These are phyloP conservation scores for Hortaea werneckii DNA, from an alignment of 2,329 filamentous ascomycete species.

Conservation along the genomic window DNA sequence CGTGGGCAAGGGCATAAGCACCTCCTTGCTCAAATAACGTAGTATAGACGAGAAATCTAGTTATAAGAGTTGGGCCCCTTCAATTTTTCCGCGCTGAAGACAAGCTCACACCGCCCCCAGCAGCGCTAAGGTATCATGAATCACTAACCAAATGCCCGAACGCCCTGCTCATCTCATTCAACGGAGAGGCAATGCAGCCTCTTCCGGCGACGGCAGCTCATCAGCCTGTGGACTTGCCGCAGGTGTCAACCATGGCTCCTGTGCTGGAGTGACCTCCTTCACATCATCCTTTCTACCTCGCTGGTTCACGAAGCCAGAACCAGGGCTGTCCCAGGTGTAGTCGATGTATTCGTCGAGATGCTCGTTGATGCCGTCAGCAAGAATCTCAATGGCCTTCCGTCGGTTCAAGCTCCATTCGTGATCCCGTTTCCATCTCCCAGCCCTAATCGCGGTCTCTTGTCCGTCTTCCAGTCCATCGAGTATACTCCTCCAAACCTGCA, in stretches of 20 bases:
- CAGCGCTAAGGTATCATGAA: conserved; percentile 1
- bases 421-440: conserved; percentile 40
- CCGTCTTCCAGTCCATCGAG: conserved; percentile 42
- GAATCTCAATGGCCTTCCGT: conserved; percentile 37
- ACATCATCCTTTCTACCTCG: conserved; percentile 7
- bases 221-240: conserved; percentile 23
- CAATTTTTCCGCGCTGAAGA: too few relatives aligned
- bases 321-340: conserved; percentile 53
- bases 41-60: too few relatives aligned
- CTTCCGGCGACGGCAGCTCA: conserved; percentile 7
- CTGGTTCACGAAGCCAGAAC: conserved; percentile 31
- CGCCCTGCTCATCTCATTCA: conserved; percentile 1
- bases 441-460: conserved; percentile 35
- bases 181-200: conserved; percentile 10
- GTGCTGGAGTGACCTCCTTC: conserved; percentile 6
- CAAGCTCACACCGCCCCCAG: not conserved
- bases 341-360: conserved; percentile 54
- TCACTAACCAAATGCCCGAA: not conserved
- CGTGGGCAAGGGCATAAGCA: too few relatives aligned
- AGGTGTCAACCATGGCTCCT: conserved; percentile 23
- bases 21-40: too few relatives aligned
- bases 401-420: conserved; percentile 41
- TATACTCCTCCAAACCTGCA: conserved; percentile 46
- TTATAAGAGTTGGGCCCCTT: too few relatives aligned
- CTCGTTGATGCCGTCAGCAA: conserved; percentile 46